Conservation (phyloP, 768 basidiomycete species). For the Gautieria morchelliformis region DNA sequence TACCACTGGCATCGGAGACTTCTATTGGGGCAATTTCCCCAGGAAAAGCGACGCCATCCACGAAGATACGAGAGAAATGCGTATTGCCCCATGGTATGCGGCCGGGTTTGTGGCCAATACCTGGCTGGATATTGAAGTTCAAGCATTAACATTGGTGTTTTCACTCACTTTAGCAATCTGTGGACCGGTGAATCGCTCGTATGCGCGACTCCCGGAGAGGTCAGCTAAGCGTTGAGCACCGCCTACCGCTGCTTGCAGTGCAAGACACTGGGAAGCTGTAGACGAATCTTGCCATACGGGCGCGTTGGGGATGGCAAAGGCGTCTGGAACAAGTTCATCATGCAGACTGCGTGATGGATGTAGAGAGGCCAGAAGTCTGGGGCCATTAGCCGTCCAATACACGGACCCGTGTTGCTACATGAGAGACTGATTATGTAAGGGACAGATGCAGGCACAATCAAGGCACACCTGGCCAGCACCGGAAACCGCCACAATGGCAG, state of each 20-base stretch:
- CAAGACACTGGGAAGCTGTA: conserved; percentile 63
- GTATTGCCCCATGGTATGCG: conserved; percentile 48
- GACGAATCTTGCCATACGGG: conserved; percentile 94
- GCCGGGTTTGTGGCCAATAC: conserved; percentile 45
- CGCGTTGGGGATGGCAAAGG: conserved; percentile 57
- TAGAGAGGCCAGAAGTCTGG: conserved; percentile 41
- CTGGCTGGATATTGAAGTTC: conserved; percentile 24
- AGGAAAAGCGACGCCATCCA: conserved; percentile 80
- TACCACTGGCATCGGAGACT: conserved; percentile 82
- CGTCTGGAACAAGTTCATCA: conserved; percentile 49
- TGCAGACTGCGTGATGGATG: conserved; percentile 40
- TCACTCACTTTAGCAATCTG: conserved; percentile 65
- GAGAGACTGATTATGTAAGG: not conserved
- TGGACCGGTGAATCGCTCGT: conserved; percentile 81
- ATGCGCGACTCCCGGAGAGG: conserved; percentile 72
- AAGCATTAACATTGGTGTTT: not conserved
- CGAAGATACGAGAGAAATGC: conserved; percentile 74
- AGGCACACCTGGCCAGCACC: conserved; percentile 66
- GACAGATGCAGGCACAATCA: not conserved
- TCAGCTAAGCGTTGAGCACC: conserved; percentile 65
- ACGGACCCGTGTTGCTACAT: conserved; percentile 79
- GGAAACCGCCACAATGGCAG: conserved; percentile 52
- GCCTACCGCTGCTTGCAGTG: conserved; percentile 57
- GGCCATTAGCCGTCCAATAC: conserved; percentile 61
- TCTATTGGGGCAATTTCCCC: conserved; percentile 72